Percentiles rank a stretch among this genome's conserved stretches.
These are phyloP conservation scores for Penicillium tannophilum DNA, from an alignment of 495 filamentous ascomycete species.

Conservation along the genomic window DNA sequence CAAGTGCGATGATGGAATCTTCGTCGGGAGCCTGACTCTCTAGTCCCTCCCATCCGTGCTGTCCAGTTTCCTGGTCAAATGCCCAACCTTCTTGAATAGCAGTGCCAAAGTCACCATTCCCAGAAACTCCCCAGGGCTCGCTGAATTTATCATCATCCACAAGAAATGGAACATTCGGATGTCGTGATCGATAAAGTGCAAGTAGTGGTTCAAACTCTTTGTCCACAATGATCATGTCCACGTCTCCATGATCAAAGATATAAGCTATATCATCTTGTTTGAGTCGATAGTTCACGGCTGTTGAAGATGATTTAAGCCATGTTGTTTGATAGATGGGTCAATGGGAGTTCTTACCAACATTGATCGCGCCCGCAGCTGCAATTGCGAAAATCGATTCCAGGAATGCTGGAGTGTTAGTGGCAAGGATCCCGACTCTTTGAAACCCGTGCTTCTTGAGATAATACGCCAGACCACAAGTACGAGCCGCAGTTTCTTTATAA, in stretches of 20 bases:
- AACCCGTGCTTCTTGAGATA: conserved; percentile 72
- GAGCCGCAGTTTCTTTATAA: conserved; percentile 80
- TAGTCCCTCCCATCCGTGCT: conserved; percentile 76
- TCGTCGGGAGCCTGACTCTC: conserved; percentile 69
- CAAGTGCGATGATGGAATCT: conserved; percentile 77
- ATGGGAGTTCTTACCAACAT: conserved; percentile 57
- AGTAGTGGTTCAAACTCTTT: conserved; percentile 73
- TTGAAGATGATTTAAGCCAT: background rate
- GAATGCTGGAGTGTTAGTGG: conserved; percentile 92
- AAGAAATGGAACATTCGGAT: conserved; percentile 67
- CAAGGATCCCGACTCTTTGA: conserved; percentile 76
- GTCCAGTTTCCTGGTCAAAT: conserved; percentile 63
- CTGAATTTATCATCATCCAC: conserved; percentile 72
- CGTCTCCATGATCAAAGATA: conserved; percentile 84
- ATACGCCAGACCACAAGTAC: conserved; percentile 84
- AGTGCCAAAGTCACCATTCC: conserved; percentile 82
- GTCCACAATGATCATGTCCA: conserved; percentile 87
- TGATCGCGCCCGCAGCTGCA: conserved; percentile 77
- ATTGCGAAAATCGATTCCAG: conserved; percentile 89
- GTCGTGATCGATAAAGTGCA: conserved; percentile 56
- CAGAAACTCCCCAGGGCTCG: conserved; percentile 52
- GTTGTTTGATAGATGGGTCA: background rate
- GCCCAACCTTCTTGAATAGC: conserved; percentile 79
- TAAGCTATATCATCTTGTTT: conserved; percentile 87
- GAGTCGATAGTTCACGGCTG: conserved; percentile 84